phyloP scores from a whole-genome alignment of 2,329 filamentous ascomycete genomes.

The Grosmannia penicillata region DNA sequence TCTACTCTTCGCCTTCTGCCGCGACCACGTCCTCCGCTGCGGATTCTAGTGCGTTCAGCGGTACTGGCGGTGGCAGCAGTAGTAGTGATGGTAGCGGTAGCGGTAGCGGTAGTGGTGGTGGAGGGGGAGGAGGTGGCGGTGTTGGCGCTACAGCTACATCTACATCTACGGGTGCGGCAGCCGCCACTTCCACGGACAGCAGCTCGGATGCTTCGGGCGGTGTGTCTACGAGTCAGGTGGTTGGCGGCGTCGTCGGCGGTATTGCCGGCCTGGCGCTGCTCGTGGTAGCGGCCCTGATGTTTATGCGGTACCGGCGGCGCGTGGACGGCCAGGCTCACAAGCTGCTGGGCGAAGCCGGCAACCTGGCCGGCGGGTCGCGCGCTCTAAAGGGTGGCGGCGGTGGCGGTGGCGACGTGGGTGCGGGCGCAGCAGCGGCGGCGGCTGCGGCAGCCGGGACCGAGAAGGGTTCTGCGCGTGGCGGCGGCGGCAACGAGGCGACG shows the following conservation, averaged over 20 bases:
- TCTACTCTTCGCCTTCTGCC: background rate
- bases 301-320: conserved; percentile 38
- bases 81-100: conserved; percentile 8
- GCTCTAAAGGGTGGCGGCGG: too few relatives aligned
- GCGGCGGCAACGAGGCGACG: conserved; percentile 20
- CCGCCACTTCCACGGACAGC: conserved; percentile 11
- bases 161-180: conserved; percentile 12
- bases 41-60: too few relatives aligned
- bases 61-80: too few relatives aligned
- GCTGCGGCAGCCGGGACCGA: background rate
- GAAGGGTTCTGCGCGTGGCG: conserved; percentile 9
- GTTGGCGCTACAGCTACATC: conserved; percentile 13
- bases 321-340: conserved; percentile 19
- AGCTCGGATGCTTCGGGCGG: too few relatives aligned
- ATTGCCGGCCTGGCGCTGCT: conserved; percentile 44
- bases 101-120: conserved; percentile 3
- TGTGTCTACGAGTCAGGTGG: conserved; percentile 23
- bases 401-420: conserved; percentile 5
- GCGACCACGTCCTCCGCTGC: conserved; percentile 1
- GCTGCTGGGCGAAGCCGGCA: conserved; percentile 31
- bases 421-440: background rate
- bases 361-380: too few relatives aligned
- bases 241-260: conserved; percentile 41
- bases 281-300: conserved; percentile 34
- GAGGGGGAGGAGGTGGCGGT: conserved; percentile 9